phyloP scores from a whole-genome alignment of 306 rosid species.

The Alnus glutinosa region DNA sequence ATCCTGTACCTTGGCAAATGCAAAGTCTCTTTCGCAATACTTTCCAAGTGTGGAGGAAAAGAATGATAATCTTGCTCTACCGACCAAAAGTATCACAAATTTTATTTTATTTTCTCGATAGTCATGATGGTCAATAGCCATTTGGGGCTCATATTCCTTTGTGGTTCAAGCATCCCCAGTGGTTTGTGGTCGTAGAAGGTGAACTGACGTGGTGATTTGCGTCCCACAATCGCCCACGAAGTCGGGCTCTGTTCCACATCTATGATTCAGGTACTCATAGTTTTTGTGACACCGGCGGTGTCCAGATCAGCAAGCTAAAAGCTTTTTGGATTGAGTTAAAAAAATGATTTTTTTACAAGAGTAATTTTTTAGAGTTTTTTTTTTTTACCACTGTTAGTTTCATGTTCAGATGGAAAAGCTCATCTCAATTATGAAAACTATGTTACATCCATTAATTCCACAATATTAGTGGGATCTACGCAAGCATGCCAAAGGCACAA shows the following conservation, averaged over 20 bases:
- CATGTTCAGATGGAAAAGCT: background rate
- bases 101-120: background rate
- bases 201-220: conserved; percentile 15
- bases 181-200: conserved; percentile 20
- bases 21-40: too few species aligned
- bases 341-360: too few species aligned
- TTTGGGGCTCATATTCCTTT: background rate
- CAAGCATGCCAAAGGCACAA: background rate
- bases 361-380: too few species aligned
- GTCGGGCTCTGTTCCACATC: conserved; percentile 29
- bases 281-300: background rate
- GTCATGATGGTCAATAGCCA: background rate
- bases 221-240: background rate
- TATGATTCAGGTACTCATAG: conserved; percentile 13
- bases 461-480: background rate
- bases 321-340: too few species aligned
- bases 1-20: too few species aligned
- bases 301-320: conserved; percentile 8
- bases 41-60: background rate
- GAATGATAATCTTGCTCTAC: background rate
- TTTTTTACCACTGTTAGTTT: background rate
- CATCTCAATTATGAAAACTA: background rate
- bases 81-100: background rate
- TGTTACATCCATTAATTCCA: background rate
- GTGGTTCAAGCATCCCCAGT: background rate